Evolutionary conservation across 371 early-diverging fungal genomes (phyloP).

Genomic region (Catenaria anguillulae): DNA sequence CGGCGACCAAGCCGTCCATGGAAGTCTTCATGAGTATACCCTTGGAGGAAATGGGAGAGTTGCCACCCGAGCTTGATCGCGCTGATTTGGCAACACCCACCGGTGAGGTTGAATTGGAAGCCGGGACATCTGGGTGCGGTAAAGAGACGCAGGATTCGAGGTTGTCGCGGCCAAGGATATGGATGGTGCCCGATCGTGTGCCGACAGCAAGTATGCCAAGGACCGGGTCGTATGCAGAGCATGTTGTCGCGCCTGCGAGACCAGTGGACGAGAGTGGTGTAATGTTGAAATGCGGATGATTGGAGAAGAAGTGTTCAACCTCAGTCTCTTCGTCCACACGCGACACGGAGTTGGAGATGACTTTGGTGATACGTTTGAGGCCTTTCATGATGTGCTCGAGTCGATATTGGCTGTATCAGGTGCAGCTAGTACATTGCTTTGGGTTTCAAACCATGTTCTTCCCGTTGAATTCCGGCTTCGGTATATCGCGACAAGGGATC

Average conservation of each 20-base stretch:
- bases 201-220: background rate
- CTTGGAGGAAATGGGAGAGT: background rate
- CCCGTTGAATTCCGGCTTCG: no score
- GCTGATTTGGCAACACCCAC: no score
- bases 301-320: no score
- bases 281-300: background rate
- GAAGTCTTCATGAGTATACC: background rate
- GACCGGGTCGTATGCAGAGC: background rate
- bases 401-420: no score
- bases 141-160: background rate
- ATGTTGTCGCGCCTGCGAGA: background rate
- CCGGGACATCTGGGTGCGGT: background rate
- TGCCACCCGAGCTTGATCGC: no score
- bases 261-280: background rate
- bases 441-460: no score
- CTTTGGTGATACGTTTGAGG: background rate
- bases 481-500: no score
- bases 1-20: background rate
- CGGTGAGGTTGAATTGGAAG: background rate
- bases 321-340: background rate
- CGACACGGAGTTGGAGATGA: background rate
- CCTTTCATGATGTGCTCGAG: no score
- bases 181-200: background rate
- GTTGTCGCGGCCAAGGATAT: background rate
- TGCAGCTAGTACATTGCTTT: no score